A percentile compares a stretch with the other conserved stretches of the same genome.
phyloP scores from a whole-genome alignment of 495 filamentous ascomycete genomes.

The Cenococcum geophilum region DNA sequence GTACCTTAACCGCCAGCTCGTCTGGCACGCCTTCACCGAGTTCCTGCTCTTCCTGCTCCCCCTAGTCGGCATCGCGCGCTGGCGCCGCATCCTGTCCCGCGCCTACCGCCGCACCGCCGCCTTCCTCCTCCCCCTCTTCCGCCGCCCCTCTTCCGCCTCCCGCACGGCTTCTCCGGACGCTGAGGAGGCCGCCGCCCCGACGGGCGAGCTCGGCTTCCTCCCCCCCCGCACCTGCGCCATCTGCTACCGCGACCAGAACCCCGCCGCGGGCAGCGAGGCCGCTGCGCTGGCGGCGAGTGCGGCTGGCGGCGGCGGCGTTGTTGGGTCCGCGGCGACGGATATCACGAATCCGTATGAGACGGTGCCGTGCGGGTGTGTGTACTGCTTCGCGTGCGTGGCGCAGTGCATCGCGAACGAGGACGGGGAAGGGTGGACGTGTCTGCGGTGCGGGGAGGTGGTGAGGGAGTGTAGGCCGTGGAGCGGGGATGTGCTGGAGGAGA shows the following conservation, averaged over 20 bases:
- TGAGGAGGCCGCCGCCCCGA: constrained; percentile 38
- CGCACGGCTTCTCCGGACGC: constrained; percentile 45
- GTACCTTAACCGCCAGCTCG: constrained; percentile 93
- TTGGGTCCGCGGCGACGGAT: constrained; percentile 87
- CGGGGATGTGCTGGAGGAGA: constrained; percentile 60
- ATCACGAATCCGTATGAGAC: constrained; percentile 95
- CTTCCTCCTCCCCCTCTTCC: constrained; percentile 45
- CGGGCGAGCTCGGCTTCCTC: constrained; percentile 74
- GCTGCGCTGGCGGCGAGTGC: constrained; percentile 50
- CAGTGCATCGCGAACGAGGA: constrained; percentile 85
- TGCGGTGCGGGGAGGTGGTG: constrained; percentile 78
- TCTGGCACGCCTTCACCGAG: constrained; percentile 98
- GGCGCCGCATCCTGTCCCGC: constrained; percentile 81
- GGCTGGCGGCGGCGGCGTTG: constrained; percentile 60
- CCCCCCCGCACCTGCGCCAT: constrained; percentile 97
- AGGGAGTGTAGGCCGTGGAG: constrained; percentile 91
- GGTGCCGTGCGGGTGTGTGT: constrained; percentile 83
- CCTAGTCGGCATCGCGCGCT: constrained; percentile 84
- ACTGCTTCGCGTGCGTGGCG: constrained; percentile 97
- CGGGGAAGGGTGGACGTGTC: constrained; percentile 91
- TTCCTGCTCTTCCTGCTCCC: constrained; percentile 94
- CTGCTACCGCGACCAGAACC: constrained; percentile 89
- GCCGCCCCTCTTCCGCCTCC: constrained; percentile 33
- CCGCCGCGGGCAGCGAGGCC: constrained; percentile 49
- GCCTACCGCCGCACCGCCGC: constrained; percentile 72